Conservation (phyloP, 2,329 filamentous ascomycete species). For the Daldinia sp. region DNA sequence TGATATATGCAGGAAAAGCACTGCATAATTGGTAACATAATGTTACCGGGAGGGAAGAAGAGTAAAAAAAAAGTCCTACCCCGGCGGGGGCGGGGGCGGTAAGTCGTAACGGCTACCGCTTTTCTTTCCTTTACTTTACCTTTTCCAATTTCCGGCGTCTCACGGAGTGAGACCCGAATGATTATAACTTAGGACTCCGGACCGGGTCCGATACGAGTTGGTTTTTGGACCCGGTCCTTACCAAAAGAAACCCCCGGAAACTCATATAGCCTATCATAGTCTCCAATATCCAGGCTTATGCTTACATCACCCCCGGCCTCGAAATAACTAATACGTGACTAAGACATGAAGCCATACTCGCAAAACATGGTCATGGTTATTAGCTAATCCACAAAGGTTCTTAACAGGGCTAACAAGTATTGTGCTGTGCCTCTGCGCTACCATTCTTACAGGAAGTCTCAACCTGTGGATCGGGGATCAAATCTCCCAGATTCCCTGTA, state of each 20-base stretch:
- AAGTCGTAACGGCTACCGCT: constrained; percentile 4
- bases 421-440: constrained; percentile 5
- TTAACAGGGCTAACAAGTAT: neutral
- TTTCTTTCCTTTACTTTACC: neutral
- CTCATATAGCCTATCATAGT: neutral
- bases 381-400: neutral
- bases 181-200: neutral
- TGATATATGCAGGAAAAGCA: constrained; percentile 6
- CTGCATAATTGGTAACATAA: constrained; percentile 12
- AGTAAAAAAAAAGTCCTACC: neutral
- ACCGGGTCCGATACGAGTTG: neutral
- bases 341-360: neutral
- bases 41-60: constrained; percentile 12
- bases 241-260: neutral
- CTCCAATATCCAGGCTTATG: neutral
- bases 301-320: neutral
- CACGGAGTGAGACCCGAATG: constrained; percentile 16
- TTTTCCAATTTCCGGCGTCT: neutral
- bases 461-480: neutral
- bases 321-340: neutral
- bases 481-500: neutral
- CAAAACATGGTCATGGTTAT: neutral
- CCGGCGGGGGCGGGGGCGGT: neutral
- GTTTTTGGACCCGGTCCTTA: neutral
- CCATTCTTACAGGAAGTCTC: neutral